Conservation (phyloP, 805 yeast species). For the Priceomyces melissophilus region DNA sequence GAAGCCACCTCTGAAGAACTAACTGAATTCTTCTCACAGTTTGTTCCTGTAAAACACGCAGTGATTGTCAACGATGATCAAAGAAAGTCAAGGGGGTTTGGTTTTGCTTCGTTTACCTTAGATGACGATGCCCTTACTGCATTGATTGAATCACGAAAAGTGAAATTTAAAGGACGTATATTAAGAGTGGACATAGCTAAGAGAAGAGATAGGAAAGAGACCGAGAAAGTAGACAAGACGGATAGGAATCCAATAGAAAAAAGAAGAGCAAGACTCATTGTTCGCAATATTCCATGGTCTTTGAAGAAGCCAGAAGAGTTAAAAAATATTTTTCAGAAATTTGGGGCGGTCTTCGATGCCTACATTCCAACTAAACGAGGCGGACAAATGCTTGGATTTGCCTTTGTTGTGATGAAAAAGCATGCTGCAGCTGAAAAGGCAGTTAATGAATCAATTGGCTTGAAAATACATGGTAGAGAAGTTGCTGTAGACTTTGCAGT, state of each 20-base stretch:
- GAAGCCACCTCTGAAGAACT: conserved; percentile 79
- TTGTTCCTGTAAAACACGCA: conserved; percentile 94
- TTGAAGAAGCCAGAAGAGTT: conserved; percentile 73
- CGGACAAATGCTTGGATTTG: conserved; percentile 92
- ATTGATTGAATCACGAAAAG: conserved; percentile 59
- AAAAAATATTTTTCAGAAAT: conserved; percentile 65
- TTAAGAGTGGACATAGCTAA: conserved; percentile 85
- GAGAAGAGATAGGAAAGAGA: conserved; percentile 74
- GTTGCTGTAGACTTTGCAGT: conserved; percentile 95
- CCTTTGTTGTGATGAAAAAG: conserved; percentile 86
- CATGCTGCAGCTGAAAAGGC: conserved; percentile 75
- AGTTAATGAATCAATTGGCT: conserved; percentile 66
- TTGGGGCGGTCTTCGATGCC: conserved; percentile 85
- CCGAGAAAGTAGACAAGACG: conserved; percentile 5
- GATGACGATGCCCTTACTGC: conserved; percentile 85
- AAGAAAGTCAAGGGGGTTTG: conserved; percentile 85
- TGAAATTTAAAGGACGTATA: conserved; percentile 61
- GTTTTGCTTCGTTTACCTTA: conserved; percentile 84
- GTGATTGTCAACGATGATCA: conserved; percentile 79
- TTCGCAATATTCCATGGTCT: conserved; percentile 96
- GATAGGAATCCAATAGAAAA: conserved; percentile 40
- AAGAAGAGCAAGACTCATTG: conserved; percentile 80
- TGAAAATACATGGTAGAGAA: conserved; percentile 82
- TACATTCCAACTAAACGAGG: conserved; percentile 84
- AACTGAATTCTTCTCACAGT: conserved; percentile 81